Conservation (phyloP, 768 basidiomycete genomes). For the Pleurotus tuber-regium region DNA sequence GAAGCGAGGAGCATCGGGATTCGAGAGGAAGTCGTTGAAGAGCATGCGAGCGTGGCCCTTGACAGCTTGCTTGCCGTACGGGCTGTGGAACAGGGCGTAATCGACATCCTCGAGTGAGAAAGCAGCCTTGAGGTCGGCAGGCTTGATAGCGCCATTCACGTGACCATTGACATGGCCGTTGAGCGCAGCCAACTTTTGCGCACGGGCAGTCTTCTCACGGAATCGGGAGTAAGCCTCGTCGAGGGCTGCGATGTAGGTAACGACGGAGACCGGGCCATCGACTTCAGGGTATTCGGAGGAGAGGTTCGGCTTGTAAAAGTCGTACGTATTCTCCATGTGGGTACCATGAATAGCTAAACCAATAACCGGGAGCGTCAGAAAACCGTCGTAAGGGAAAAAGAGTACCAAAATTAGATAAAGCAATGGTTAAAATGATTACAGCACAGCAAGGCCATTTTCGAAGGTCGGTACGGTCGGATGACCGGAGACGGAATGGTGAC, state of each 20-base stretch:
- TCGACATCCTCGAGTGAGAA: conserved; percentile 86
- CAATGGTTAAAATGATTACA: background rate
- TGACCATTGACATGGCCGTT: conserved; percentile 31
- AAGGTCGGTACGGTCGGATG: conserved; percentile 11
- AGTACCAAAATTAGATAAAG: background rate
- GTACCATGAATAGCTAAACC: conserved; percentile 87
- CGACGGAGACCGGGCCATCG: conserved; percentile 94
- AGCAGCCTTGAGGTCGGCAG: conserved; percentile 30
- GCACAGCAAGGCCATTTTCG: too few relatives aligned
- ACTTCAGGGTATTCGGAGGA: conserved; percentile 95
- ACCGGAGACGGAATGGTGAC: conserved; percentile 10
- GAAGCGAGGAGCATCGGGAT: conserved; percentile 68
- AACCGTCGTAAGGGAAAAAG: background rate
- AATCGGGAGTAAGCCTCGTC: conserved; percentile 86
- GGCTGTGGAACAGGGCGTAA: conserved; percentile 94
- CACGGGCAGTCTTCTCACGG: conserved; percentile 76
- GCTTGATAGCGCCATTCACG: conserved; percentile 40
- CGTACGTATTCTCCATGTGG: conserved; percentile 97
- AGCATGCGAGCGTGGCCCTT: conserved; percentile 93
- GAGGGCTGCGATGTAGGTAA: conserved; percentile 91
- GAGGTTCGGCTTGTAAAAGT: conserved; percentile 98
- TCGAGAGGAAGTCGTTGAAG: conserved; percentile 88
- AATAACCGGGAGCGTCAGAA: background rate
- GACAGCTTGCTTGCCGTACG: conserved; percentile 98
- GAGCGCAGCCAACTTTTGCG: conserved; percentile 46